These are phyloP conservation scores for Neltuma alba DNA, from an alignment of 306 rosid genomes.

Conservation along the genomic window DNA sequence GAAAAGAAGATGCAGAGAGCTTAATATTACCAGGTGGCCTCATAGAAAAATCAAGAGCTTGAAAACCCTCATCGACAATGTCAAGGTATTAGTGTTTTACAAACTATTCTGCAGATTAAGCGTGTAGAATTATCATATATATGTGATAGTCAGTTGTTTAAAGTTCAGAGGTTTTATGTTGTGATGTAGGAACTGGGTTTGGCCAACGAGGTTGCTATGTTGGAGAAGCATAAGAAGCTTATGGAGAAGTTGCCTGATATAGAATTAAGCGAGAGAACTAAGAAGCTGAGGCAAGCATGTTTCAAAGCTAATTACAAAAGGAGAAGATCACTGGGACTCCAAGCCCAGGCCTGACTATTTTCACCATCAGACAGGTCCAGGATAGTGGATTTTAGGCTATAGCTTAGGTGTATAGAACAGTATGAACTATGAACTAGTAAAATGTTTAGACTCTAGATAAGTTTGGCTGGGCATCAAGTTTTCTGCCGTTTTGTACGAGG, in stretches of 20 bases:
- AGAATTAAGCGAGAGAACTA: constrained; percentile 56
- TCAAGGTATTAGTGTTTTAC: constrained; percentile 48
- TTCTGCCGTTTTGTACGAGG: not conserved
- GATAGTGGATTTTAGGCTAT: not conserved
- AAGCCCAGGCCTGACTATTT: constrained; percentile 12
- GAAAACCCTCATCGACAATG: constrained; percentile 58
- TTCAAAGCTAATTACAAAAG: constrained; percentile 75
- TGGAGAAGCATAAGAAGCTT: constrained; percentile 62
- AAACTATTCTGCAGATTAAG: not conserved
- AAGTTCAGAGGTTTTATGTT: not conserved
- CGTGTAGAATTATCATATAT: not conserved
- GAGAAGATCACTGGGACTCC: constrained; percentile 35
- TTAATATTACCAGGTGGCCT: constrained; percentile 85
- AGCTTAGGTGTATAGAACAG: not conserved
- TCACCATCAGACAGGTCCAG: not conserved
- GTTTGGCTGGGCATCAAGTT: not conserved
- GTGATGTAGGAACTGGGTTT: constrained; percentile 63
- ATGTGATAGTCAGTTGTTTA: not conserved
- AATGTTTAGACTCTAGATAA: not conserved
- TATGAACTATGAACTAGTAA: no score
- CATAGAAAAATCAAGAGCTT: constrained; percentile 83
- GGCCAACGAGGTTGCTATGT: constrained; percentile 47
- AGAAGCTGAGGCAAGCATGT: constrained; percentile 77
- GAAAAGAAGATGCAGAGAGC: constrained; percentile 81
- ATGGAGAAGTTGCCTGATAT: constrained; percentile 56